Evolutionary conservation across 139 green algal species (phyloP), one percentile per base, ranked within the genome.

Genomic region (Volvox africanus): DNA sequence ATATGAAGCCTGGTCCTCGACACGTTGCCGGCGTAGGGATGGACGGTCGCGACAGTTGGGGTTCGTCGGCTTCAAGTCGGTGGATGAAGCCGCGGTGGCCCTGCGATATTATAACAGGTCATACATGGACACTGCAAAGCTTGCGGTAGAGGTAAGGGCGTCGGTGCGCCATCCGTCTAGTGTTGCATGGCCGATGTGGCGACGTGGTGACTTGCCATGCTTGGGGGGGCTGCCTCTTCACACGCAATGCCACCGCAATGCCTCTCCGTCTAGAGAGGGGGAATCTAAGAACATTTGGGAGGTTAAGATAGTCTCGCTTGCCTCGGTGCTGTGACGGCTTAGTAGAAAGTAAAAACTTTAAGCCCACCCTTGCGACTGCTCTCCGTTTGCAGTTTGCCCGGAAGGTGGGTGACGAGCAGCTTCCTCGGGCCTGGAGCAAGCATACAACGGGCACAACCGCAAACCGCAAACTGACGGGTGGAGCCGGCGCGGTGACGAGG

Each of bases 31-130:
- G 22, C 30, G 80, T 96, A 99, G 98, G 88, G 97, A 99, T 91
- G 98, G 98, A 30, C 86, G 93, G 30, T 99, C 98, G 16, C 94
- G 98, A 11, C 96, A 97, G 80, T 97, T 99, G 93, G 98, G 93
- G 1, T 99, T 99, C 92, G 94, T 99, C 12, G 98, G 98, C 65
- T 99, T 97, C 94, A 96, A 94, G 26, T 96, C 93, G 0, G 93
- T 93, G 26, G 94, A 95, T 17, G 92, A 99, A 44, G 98, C 98
- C 0, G 82, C 75, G 67, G 82, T 75, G 12, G 98, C 98, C 0
- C 33, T 97, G 30, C 93, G 96, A 3, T 99, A 99, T 92, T 99
- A 98, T 80, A 89, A 99, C 93, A 92, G 92, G 3, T 96, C 97
- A 1, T 99, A 97, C 94, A 95, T 99, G 28, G 97, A 99, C 93